phyloP scores from a whole-genome alignment of 768 basidiomycete species.

The Leccinum longicurvipes region DNA sequence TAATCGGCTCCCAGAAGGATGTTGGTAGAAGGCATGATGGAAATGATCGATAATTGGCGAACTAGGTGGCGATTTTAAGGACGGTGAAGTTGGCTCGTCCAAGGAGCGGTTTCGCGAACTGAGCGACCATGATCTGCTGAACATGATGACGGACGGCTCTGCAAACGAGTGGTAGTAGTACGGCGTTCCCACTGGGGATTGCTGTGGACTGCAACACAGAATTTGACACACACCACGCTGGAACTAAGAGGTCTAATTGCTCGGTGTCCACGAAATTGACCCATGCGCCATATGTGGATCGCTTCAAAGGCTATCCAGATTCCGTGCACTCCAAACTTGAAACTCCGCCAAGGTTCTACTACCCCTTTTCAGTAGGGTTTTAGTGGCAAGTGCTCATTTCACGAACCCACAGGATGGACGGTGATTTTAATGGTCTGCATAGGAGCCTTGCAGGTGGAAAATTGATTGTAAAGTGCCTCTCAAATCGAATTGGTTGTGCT shows the following conservation, averaged over 20 bases:
- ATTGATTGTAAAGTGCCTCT: too few relatives aligned
- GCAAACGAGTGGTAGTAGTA: not conserved
- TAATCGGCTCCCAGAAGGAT: slow-evolving; percentile 28
- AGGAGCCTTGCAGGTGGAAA: too few relatives aligned
- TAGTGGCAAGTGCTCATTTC: too few relatives aligned
- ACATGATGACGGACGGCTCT: slow-evolving; percentile 14
- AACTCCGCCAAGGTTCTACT: too few relatives aligned
- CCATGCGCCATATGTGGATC: not conserved
- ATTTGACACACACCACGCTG: not conserved
- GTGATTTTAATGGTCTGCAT: too few relatives aligned
- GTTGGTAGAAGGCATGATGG: slow-evolving; percentile 8
- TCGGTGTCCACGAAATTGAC: not conserved
- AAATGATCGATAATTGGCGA: slow-evolving; percentile 10
- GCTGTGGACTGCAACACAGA: not conserved
- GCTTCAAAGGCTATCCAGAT: not conserved
- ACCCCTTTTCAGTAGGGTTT: too few relatives aligned
- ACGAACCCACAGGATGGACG: too few relatives aligned
- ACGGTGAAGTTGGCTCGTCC: slow-evolving; percentile 7
- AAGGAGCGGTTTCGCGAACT: slow-evolving; percentile 1
- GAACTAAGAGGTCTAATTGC: not conserved
- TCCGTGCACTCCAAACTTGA: too few relatives aligned
- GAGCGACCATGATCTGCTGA: slow-evolving; percentile 9
- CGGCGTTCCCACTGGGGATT: not conserved
- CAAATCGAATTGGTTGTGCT: too few relatives aligned
- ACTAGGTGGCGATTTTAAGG: slow-evolving; percentile 7